Evolutionary conservation across 1,284 basidiomycete species (phyloP), one percentile per base, ranked within the genome.

Genomic region (Rhodotorula mucilaginosa): DNA sequence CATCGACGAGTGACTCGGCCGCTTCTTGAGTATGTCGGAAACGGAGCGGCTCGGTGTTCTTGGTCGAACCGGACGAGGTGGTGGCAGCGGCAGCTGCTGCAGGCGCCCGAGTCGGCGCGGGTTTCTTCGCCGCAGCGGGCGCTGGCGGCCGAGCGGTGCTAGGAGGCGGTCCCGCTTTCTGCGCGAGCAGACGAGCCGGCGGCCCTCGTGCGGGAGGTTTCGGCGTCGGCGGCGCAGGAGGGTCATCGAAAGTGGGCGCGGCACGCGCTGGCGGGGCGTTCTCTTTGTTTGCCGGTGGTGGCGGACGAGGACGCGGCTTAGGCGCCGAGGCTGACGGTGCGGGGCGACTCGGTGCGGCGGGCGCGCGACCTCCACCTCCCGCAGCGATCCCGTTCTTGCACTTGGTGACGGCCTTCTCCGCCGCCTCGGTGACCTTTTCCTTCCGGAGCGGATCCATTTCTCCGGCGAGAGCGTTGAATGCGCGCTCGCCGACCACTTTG

Each of bases 401-500:
- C 81, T 91, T 93, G 58, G 96, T 90, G 47, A 88, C 88, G 3
- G 92, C 93, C 76, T 90, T 92, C 75, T 91, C 93, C 77, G 88
- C 93, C 15, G 92, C 92, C 79, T 98, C 97, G 82, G 92, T 95
- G 68, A 99, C 91, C 82, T 99, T 99, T 8, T 84, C 86, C 82
- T 94, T 96, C 75, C 95, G 87, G 52, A 97, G 85, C 78, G 98
- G 95, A 48, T 93, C 89, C 65, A 99, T 84, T 39, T 86, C 84
- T 73, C 98, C 96, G 83, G 98, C 87, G 49, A 92, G 85, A 0
- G 91, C 90, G 80, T 91, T 93, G 74, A 99, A 86, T 18, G 91
- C 89, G 44, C 97, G 85, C 81, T 99, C 96, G 34, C 97, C 97
- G 19, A 99, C 88, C 85, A 99, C 94, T 84, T 93, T 97, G 92